Conservation (phyloP, 2,329 filamentous ascomycete species). For the Metarhizium brunneum region DNA sequence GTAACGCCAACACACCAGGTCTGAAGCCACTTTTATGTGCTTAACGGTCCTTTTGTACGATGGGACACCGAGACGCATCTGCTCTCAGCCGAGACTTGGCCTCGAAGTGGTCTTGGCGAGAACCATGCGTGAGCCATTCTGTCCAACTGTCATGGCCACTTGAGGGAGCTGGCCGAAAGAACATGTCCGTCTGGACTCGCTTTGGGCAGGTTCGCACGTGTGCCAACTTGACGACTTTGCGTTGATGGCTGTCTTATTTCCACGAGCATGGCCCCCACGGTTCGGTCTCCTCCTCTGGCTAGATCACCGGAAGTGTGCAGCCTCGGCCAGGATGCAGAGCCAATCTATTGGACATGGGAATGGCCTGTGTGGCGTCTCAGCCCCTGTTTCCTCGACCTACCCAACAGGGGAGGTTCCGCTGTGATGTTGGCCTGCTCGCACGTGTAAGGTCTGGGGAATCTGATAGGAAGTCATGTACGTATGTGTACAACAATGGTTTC, state of each 20-base stretch:
- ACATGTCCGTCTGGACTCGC: background rate
- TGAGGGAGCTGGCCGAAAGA: background rate
- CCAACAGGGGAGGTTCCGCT: background rate
- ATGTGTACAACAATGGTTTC: background rate
- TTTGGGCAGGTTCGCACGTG: slow-evolving; percentile 2
- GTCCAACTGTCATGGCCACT: background rate
- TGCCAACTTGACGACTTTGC: background rate
- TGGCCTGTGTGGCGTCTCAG: background rate
- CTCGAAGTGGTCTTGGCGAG: background rate
- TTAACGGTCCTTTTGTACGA: background rate
- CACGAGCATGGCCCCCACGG: background rate
- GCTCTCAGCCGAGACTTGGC: background rate
- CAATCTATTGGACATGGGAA: background rate
- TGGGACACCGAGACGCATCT: background rate
- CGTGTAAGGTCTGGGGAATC: background rate
- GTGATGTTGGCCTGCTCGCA: background rate
- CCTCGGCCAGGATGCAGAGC: background rate
- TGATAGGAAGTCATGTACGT: slow-evolving; percentile 1
- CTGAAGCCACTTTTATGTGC: background rate
- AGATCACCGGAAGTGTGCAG: slow-evolving; percentile 1
- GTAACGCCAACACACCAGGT: background rate
- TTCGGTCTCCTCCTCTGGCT: slow-evolving; percentile 1
- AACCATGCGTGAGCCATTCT: background rate
- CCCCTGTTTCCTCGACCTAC: background rate
- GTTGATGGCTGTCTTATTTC: background rate